Evolutionary conservation across 768 basidiomycete species (phyloP), one percentile per base, ranked within the genome.

Genomic region (Termitomyces sp.): DNA sequence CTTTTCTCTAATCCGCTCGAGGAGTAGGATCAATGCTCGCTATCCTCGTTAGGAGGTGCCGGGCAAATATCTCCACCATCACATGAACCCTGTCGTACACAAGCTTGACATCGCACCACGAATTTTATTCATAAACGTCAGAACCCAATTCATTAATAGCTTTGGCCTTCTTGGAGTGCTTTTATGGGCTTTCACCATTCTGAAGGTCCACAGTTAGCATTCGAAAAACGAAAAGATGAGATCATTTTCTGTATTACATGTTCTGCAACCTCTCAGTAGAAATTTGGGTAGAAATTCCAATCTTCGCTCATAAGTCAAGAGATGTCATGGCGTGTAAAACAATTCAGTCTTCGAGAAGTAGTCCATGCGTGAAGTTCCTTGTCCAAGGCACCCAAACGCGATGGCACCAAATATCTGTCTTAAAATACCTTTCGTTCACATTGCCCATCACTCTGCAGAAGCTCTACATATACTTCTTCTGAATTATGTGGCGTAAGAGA

Each of bases 1-100:
- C 79, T 65, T 92, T 92, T 58, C 78, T 77, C 64, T 85, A 87
- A 69, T 99, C 97, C 14, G 88, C 86, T 43, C 97, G 90, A 47
- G 84, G 73, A 17, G 77, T 75, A 0, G 91, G 88, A 59, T 87
- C 84, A 60, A 98, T 76, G 15, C 96, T 95, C 0, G 90, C 81
- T 26, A 92, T 72, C 63, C 87, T 86, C 65, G 93, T 93, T 88
- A 0, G 87, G 79, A 19, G 80, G 72, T 2, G 68, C 73, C 49
- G 81, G 81, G 57, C 77, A 81, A 14, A 80, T 74, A 28, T 94
- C 94, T 35, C 77, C 69, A 32, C 96, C 96, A 17, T 88, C 90
- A 97, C 97, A 98, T 19, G 92, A 77, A 41, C 96, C 96, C 93
- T 96, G 62, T 35, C 54, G 51, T 19, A 41, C 51, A 42, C 22